Conservation (phyloP, 768 basidiomycete genomes). For the Boletellus ananas region DNA sequence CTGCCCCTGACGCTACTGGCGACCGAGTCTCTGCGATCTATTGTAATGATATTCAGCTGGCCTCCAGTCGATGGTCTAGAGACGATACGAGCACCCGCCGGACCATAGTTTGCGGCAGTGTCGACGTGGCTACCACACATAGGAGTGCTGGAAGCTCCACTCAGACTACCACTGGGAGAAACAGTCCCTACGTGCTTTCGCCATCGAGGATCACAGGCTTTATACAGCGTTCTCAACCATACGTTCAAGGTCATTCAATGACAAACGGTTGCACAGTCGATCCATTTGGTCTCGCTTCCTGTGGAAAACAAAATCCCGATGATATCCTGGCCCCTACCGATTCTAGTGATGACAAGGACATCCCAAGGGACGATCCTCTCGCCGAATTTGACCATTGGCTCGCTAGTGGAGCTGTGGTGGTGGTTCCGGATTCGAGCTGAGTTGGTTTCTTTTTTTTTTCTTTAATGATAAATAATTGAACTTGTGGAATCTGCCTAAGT, state of each 20-base stretch:
- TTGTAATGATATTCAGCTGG: background rate
- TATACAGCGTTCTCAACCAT: conserved; percentile 5
- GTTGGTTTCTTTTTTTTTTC: background rate
- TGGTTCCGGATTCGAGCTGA: conserved; percentile 31
- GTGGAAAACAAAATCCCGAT: background rate
- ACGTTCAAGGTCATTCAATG: background rate
- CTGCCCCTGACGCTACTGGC: conserved; percentile 13
- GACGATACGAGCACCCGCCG: conserved; percentile 7
- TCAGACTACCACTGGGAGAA: conserved; percentile 1
- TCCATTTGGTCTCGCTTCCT: background rate
- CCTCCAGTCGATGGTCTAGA: conserved; percentile 6
- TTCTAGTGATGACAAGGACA: conserved; percentile 4
- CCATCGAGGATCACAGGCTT: conserved; percentile 26
- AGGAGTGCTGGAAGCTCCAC: background rate
- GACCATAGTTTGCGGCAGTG: background rate
- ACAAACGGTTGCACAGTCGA: background rate
- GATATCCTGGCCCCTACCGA: background rate
- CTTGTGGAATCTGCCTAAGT: background rate
- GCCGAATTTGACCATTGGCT: conserved; percentile 70
- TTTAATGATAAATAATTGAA: background rate
- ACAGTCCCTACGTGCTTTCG: conserved; percentile 14
- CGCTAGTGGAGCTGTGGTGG: conserved; percentile 58
- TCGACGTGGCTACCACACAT: background rate
- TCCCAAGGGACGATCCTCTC: conserved; percentile 42
- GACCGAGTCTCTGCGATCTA: background rate